Percentiles rank a stretch among this genome's conserved stretches.
phyloP scores from a whole-genome alignment of 345 rosid genomes.

The Linum usitatissimum region DNA sequence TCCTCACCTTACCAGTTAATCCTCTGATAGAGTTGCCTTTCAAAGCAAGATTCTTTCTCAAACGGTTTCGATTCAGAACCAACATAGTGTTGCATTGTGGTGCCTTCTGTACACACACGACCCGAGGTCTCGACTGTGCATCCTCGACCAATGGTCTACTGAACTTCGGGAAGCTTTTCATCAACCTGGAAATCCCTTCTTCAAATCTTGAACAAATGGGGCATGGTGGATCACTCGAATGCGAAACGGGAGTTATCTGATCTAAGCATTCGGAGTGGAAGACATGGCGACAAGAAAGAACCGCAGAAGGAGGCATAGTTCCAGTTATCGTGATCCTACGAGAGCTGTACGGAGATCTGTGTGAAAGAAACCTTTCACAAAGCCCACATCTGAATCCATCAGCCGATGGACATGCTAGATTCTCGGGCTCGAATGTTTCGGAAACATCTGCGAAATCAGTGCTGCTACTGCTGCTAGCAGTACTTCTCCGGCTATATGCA shows the following conservation, averaged over 20 bases:
- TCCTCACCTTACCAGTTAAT: slow-evolving; percentile 43
- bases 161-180: slow-evolving; percentile 31
- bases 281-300: slow-evolving; percentile 44
- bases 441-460: slow-evolving; percentile 32
- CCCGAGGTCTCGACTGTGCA: slow-evolving; percentile 48
- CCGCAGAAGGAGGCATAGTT: slow-evolving; percentile 43
- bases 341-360: slow-evolving; percentile 45
- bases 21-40: slow-evolving; percentile 44
- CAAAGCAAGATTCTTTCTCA: slow-evolving; percentile 39
- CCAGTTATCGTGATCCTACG: slow-evolving; percentile 37
- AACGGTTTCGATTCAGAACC: slow-evolving; percentile 36
- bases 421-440: slow-evolving; percentile 31
- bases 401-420: slow-evolving; percentile 11
- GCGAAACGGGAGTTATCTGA: slow-evolving; percentile 29
- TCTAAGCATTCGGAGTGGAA: slow-evolving; percentile 53
- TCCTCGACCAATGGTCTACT: slow-evolving; percentile 36
- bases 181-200: slow-evolving; percentile 25
- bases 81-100: slow-evolving; percentile 39
- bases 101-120: slow-evolving; percentile 35
- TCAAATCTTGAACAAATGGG: slow-evolving; percentile 33
- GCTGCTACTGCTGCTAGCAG: slow-evolving; percentile 30
- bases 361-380: slow-evolving; percentile 42
- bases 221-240: slow-evolving; percentile 44
- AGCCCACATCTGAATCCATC: slow-evolving; percentile 36
- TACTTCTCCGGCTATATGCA: slow-evolving; percentile 38